Base-by-base conservation (phyloP, 176 grass and related monocot species). In the Avena sativa region DNA sequence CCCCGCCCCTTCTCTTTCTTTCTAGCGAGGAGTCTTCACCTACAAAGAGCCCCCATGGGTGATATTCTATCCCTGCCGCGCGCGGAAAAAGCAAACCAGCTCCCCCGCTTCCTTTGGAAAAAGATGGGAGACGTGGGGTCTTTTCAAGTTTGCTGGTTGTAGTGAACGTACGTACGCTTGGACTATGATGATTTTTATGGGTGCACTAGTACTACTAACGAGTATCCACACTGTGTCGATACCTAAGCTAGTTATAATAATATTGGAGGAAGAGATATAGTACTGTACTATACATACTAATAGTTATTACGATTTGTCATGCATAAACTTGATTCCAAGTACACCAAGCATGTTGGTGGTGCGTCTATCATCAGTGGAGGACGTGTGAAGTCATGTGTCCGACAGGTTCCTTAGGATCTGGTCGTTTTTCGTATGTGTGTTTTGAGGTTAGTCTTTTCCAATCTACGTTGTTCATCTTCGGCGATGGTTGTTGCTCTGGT, bases 41-140 rank as follows among this genome's bases (percentile, higher is more conserved):
- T 84, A 78, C 82, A 95, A 88, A 86, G 91, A 5, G 40, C 50
- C 53, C 80, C 53, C 80, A 80, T 69, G 68, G 78, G 83, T 95
- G 90, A 89, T 97, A 97, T 97, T 94, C 88, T 86, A 83, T 87
- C 88, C 88, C 72, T 61, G 86, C 50, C 4, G 20, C 57, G 84
- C 55, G 16, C 46, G 8, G 74, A 61, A 88, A 66, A 88, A 85
- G 78, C 56, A 81, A 87, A 17, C 76, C 82, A 66, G 61, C 76
- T 28, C 28, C 28, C 28, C 28, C 28, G 28, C 52, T 55, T 15
- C 69, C 81, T 93, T 90, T 90, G 16, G 44, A 47, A 89, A 94
- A 92, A 89, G 80, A 90, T 70, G 38, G 34, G 48, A 69, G 76
- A 67, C 82, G 79, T 76, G 49, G 62, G 20, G 5, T 58, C 75